Evolutionary conservation across 768 basidiomycete genomes (phyloP).

Genomic region (Collybia nuda): DNA sequence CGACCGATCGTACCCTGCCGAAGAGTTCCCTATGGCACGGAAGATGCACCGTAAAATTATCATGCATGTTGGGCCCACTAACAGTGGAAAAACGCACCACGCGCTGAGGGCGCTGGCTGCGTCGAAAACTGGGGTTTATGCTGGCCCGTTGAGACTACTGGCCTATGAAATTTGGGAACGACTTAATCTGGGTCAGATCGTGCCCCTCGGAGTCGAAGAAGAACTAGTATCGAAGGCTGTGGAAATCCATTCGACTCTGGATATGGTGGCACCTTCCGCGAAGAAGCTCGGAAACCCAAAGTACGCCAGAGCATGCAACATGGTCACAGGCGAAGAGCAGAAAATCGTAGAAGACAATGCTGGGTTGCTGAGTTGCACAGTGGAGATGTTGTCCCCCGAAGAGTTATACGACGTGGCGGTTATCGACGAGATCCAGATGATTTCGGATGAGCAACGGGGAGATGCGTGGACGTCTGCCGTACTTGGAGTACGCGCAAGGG

Average conservation of each 20-base stretch:
- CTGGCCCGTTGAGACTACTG: slow-evolving; percentile 88
- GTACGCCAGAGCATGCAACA: slow-evolving; percentile 71
- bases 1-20: slow-evolving; percentile 46
- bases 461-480: slow-evolving; percentile 82
- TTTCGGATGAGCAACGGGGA: slow-evolving; percentile 78
- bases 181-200: slow-evolving; percentile 86
- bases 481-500: slow-evolving; percentile 70
- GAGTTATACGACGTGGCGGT: slow-evolving; percentile 74
- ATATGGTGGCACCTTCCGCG: slow-evolving; percentile 22
- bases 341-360: slow-evolving; percentile 62
- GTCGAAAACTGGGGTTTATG: slow-evolving; percentile 75
- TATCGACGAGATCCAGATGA: slow-evolving; percentile 97
- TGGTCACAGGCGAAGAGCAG: slow-evolving; percentile 90
- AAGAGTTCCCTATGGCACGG: slow-evolving; percentile 54
- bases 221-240: slow-evolving; percentile 32
- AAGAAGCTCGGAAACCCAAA: slow-evolving; percentile 39
- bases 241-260: slow-evolving; percentile 32
- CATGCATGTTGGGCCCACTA: slow-evolving; percentile 97
- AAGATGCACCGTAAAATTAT: slow-evolving; percentile 71
- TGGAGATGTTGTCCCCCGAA: slow-evolving; percentile 78
- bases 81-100: slow-evolving; percentile 95
- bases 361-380: slow-evolving; percentile 76
- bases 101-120: slow-evolving; percentile 87
- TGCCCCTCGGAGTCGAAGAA: slow-evolving; percentile 61
- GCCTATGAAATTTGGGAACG: slow-evolving; percentile 95